A percentile compares a stretch with the other conserved stretches of the same genome.
These are phyloP conservation scores for Schizothecium vesticola DNA, from an alignment of 495 filamentous ascomycete genomes.

Conservation along the genomic window DNA sequence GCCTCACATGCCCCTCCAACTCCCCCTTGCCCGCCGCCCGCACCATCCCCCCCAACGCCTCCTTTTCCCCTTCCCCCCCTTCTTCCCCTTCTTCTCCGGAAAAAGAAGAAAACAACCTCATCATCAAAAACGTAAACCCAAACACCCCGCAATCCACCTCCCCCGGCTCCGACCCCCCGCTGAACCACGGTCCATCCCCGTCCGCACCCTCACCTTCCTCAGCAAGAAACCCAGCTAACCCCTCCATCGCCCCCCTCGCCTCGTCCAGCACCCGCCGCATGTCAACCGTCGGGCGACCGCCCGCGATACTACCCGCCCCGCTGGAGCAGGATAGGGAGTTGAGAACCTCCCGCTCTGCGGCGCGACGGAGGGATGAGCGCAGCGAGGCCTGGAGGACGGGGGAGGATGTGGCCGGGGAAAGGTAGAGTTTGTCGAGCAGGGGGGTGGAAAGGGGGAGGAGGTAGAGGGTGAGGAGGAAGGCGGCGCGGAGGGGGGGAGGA, in stretches of 20 bases:
- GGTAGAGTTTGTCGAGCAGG: slow-evolving; percentile 65
- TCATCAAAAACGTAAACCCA: slow-evolving; percentile 79
- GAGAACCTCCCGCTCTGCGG: slow-evolving; percentile 67
- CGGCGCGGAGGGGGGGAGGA: slow-evolving; percentile 76
- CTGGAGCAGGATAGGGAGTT: slow-evolving; percentile 54
- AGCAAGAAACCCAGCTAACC: slow-evolving; percentile 65
- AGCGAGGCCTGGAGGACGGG: slow-evolving; percentile 55
- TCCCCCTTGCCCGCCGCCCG: slow-evolving; percentile 11
- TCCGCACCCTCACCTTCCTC: slow-evolving; percentile 27
- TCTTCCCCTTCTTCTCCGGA: neutral
- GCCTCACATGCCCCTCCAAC: slow-evolving; percentile 14
- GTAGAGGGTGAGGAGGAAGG: slow-evolving; percentile 83
- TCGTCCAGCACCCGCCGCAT: slow-evolving; percentile 58
- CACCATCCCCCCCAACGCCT: slow-evolving; percentile 11
- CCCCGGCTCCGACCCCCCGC: slow-evolving; percentile 46
- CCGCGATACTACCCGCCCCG: slow-evolving; percentile 16
- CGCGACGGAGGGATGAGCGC: slow-evolving; percentile 59
- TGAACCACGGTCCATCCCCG: slow-evolving; percentile 30
- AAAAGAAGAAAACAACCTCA: slow-evolving; percentile 26
- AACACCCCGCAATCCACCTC: slow-evolving; percentile 86
- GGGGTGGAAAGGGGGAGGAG: slow-evolving; percentile 56
- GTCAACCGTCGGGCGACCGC: slow-evolving; percentile 41
- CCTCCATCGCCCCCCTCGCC: slow-evolving; percentile 65
- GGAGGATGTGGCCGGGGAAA: slow-evolving; percentile 57
- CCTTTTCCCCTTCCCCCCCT: neutral